Percentiles rank a stretch among this genome's conserved stretches.
These are phyloP conservation scores for Jacaranda mimosifolia DNA, from an alignment of 257 asterid species.

Conservation along the genomic window DNA sequence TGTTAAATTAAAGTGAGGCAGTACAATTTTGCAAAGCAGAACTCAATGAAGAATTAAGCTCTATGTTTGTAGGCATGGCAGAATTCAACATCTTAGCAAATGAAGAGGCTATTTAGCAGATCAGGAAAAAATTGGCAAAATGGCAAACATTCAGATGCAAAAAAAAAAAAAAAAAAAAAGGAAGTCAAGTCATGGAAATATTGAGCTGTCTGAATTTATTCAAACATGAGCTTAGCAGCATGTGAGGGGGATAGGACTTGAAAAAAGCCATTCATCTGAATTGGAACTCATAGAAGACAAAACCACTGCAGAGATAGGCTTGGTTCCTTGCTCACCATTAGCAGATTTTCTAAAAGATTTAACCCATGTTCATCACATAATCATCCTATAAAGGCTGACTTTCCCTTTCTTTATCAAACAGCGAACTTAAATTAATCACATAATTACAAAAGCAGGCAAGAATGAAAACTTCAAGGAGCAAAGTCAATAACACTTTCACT, in stretches of 20 bases:
- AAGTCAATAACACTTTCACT: not conserved
- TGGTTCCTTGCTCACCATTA: conserved; percentile 5
- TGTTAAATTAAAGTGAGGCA: conserved; percentile 34
- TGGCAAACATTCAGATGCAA: conserved; percentile 11
- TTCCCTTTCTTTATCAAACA: conserved; percentile 8
- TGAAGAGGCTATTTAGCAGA: conserved; percentile 16
- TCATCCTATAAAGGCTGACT: conserved; percentile 12
- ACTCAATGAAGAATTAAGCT: conserved; percentile 7
- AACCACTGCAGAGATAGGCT: not conserved
- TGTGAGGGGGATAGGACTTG: not conserved
- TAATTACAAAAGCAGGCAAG: conserved; percentile 8
- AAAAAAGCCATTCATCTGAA: not conserved
- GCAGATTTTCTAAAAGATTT: not conserved
- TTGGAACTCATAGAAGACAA: not conserved
- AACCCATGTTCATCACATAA: not conserved
- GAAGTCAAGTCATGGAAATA: not conserved
- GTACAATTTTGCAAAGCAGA: conserved; percentile 28
- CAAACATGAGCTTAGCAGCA: conserved; percentile 15
- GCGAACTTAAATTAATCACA: not conserved
- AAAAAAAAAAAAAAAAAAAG: not conserved
- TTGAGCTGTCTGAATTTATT: conserved; percentile 5
- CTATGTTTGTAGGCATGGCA: not conserved
- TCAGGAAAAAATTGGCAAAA: not conserved
- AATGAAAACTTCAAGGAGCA: conserved; percentile 13
- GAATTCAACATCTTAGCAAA: conserved; percentile 3